Conservation (phyloP, 345 rosid genomes). For the Heritiera fomes region DNA sequence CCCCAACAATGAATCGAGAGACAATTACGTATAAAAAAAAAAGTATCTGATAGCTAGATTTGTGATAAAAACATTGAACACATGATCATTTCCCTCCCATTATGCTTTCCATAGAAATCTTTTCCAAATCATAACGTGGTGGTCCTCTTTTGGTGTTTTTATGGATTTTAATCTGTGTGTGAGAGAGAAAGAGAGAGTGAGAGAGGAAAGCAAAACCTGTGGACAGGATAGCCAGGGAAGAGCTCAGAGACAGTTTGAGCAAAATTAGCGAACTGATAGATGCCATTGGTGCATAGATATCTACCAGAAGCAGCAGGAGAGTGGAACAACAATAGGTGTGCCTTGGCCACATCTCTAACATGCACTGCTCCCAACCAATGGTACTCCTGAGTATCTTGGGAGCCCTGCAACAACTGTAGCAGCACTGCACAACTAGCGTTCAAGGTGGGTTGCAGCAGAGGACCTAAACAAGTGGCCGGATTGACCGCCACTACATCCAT, state of each 20-base stretch:
- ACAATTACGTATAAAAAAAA: too few species aligned
- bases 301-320: constrained; percentile 65
- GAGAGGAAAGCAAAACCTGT: constrained; percentile 40
- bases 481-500: constrained; percentile 66
- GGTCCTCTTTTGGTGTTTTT: not conserved
- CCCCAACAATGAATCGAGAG: too few species aligned
- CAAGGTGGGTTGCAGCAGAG: constrained; percentile 62
- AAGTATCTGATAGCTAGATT: too few species aligned
- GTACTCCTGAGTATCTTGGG: constrained; percentile 59
- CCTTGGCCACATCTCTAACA: constrained; percentile 73
- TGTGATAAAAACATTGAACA: too few species aligned
- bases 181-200: not conserved
- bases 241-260: constrained; percentile 59
- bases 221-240: constrained; percentile 63
- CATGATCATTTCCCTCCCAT: too few species aligned
- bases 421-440: constrained; percentile 80
- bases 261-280: constrained; percentile 70
- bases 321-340: constrained; percentile 61
- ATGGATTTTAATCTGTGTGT: not conserved
- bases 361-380: constrained; percentile 85
- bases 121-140: too few species aligned
- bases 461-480: constrained; percentile 83
- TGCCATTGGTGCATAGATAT: constrained; percentile 76
- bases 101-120: too few species aligned
- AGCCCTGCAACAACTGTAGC: constrained; percentile 64